Conservation (phyloP, 495 filamentous ascomycete species). For the Penicillium steckii region DNA sequence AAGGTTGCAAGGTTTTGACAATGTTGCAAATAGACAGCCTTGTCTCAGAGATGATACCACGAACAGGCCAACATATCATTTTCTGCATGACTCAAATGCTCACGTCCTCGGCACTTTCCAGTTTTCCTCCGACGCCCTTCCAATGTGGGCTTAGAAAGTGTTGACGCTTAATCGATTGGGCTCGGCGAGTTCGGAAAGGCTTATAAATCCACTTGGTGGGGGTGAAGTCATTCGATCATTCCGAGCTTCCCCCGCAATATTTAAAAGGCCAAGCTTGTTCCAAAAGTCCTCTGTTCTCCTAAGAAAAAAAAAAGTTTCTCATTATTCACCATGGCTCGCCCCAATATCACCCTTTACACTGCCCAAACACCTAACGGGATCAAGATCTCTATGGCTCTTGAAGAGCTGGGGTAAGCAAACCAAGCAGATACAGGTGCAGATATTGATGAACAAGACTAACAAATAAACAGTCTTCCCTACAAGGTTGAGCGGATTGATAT, state of each 20-base stretch:
- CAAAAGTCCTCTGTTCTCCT: not conserved
- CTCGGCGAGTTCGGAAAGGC: conserved; percentile 3
- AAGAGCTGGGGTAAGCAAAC: conserved; percentile 66
- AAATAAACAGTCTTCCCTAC: conserved; percentile 52
- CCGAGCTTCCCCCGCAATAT: not conserved
- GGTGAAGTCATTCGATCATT: too few relatives aligned
- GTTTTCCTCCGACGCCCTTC: too few relatives aligned
- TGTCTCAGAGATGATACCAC: too few relatives aligned
- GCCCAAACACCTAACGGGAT: conserved; percentile 55
- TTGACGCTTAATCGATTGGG: not conserved
- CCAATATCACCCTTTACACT: conserved; percentile 50
- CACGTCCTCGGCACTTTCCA: too few relatives aligned
- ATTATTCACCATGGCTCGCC: conserved; percentile 29
- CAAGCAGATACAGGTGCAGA: not conserved
- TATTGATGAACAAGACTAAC: conserved; percentile 12
- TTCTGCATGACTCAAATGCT: too few relatives aligned
- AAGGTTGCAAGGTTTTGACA: too few relatives aligned
- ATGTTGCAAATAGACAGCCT: too few relatives aligned
- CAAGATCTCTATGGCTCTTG: conserved; percentile 86
- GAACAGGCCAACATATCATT: too few relatives aligned
- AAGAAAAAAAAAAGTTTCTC: not conserved
- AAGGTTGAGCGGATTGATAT: conserved; percentile 67
- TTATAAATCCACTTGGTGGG: conserved; percentile 26
- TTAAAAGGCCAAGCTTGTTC: too few relatives aligned
- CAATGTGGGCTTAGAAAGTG: too few relatives aligned